Conservation (phyloP, 2,329 filamentous ascomycete species). For the Sphaerulina musiva region DNA sequence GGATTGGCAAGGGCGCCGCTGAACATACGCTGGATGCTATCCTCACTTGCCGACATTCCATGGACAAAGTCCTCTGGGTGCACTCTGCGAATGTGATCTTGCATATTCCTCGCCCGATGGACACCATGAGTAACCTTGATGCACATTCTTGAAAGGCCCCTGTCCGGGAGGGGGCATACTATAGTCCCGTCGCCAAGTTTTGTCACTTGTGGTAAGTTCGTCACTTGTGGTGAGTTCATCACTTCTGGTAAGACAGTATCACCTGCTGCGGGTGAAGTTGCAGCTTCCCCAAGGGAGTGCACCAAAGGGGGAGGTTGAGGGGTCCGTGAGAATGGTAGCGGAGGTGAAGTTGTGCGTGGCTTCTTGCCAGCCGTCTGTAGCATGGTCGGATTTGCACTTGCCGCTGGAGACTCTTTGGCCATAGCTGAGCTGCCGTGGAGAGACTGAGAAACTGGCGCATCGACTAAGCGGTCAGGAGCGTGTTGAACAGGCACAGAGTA, state of each 20-base stretch:
- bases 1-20: too few species aligned
- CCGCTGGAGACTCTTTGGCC: background rate
- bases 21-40: background rate
- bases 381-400: background rate
- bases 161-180: background rate
- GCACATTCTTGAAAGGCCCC: background rate
- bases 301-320: too few species aligned
- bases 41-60: background rate
- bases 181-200: background rate
- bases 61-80: slow-evolving; percentile 2
- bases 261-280: background rate
- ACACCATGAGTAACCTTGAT: background rate
- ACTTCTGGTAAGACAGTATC: background rate
- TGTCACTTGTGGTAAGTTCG: background rate
- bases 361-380: background rate
- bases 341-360: background rate
- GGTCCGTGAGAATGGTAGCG: background rate
- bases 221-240: background rate
- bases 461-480: background rate
- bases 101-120: background rate
- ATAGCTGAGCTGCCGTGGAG: too few species aligned
- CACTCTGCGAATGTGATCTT: background rate
- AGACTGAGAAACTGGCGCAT: too few species aligned
- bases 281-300: too few species aligned
- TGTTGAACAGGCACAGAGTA: background rate